Evolutionary conservation across 768 basidiomycete genomes (phyloP), one percentile per base, ranked within the genome.

Genomic region (Mycena indigotica): DNA sequence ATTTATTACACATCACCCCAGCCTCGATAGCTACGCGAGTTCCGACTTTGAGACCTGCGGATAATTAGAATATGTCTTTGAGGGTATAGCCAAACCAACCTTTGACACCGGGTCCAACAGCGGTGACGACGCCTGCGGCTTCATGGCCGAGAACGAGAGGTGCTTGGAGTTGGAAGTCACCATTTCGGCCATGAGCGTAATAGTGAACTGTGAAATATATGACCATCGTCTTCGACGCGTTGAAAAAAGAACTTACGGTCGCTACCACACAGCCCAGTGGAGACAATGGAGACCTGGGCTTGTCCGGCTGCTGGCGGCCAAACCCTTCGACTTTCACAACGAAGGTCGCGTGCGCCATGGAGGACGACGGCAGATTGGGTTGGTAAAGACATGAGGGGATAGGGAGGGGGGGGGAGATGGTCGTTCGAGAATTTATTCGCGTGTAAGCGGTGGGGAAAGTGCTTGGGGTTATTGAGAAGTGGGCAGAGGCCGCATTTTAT

Each of bases 131-230:
- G 26, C 95, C 95, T n/a, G 91, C 85, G 0, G 94, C 82, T 77
- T 98, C 95, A 73, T 98, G 95, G 24, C 95, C 96, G 26, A 98
- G 87, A 45, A 95, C 89, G 56, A 98, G 84, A 3, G 95, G 95
- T 4, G 85, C 80, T 58, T 85, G 88, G 61, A 97, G 80, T 50
- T 86, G 87, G 74, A 95, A 97, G 71, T 93, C 92, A 46, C 95
- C 95, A 71, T 97, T 98, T 40, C 92, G 84, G 21, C 89, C 94
- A 65, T 94, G 87, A 29, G 78, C 72, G 74, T 90, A 97, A 77
- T 98, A 97, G 73, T 97, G 95, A 12, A 95, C 93, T 95, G 46
- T 17, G 32, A 65, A 23, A 29, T 21, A 58, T 26, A 12, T 54
- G 30, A 53, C 50, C 52, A 52, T 53, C 38, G 51, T 38, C 55